Conservation (phyloP, 352 stramenopile genomes). For the Phytopythium helicoides region DNA sequence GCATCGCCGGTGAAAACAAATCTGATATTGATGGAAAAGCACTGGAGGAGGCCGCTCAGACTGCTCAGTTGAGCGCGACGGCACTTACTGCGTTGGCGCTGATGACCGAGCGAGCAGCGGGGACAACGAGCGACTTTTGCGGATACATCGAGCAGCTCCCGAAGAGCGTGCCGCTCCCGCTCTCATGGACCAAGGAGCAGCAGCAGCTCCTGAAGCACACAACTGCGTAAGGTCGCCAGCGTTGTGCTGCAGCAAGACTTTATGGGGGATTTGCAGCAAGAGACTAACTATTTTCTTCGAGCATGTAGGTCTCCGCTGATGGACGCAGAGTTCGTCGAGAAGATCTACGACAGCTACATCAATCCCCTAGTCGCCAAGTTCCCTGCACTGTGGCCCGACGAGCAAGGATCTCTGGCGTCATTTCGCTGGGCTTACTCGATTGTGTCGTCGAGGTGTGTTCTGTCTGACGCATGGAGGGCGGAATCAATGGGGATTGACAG, state of each 20-base stretch:
- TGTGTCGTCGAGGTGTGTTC: constrained; percentile 56
- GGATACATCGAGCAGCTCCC: constrained; percentile 69
- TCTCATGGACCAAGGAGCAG: constrained; percentile 31
- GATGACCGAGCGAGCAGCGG: constrained; percentile 35
- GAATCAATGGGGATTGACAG: background rate
- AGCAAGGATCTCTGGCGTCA: constrained; percentile 29
- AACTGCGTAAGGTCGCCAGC: constrained; percentile 34
- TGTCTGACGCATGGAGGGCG: too few relatives aligned
- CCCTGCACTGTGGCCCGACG: constrained; percentile 31
- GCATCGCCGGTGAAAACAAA: background rate
- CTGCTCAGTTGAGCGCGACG: constrained; percentile 40
- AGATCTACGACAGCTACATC: constrained; percentile 38
- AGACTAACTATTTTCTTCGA: too few relatives aligned
- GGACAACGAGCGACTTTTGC: constrained; percentile 36
- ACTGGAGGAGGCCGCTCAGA: constrained; percentile 23
- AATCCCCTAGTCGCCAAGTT: constrained; percentile 34
- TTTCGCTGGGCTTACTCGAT: constrained; percentile 71
- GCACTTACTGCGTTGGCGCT: constrained; percentile 45
- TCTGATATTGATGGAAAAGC: background rate
- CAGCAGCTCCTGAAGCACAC: constrained; percentile 43
- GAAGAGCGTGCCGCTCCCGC: constrained; percentile 37
- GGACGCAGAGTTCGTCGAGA: constrained; percentile 53
- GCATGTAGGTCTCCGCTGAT: constrained; percentile 37
- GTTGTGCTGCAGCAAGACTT: too few relatives aligned
- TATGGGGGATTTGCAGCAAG: too few relatives aligned